Conservation (phyloP, 2,329 filamentous ascomycete species). For the Metarhizium anisopliae region DNA sequence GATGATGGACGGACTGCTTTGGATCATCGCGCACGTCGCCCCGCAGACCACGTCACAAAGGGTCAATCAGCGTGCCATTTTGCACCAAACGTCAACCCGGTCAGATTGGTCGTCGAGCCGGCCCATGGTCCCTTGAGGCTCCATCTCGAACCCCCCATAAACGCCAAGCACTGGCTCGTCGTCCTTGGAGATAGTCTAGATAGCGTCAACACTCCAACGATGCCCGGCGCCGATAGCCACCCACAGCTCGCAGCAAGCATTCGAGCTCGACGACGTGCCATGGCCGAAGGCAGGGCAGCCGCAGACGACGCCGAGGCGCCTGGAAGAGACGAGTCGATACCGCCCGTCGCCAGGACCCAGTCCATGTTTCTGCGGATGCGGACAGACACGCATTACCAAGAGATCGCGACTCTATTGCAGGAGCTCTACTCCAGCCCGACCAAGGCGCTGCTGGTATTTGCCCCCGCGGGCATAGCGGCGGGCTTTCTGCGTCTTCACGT, state of each 20-base stretch:
- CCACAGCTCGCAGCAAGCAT: not conserved
- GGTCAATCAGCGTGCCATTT: not conserved
- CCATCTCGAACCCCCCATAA: not conserved
- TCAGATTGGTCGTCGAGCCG: no score
- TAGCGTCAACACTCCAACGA: not conserved
- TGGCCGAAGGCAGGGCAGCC: not conserved
- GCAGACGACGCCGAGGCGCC: not conserved
- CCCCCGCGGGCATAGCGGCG: slow-evolving; percentile 2
- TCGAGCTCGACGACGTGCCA: slow-evolving; percentile 1
- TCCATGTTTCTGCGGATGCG: slow-evolving; percentile 2
- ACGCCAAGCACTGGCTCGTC: not conserved
- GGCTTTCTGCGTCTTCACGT: slow-evolving; percentile 1
- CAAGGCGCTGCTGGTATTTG: slow-evolving; percentile 8
- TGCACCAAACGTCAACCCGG: no score
- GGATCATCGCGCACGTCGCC: not conserved
- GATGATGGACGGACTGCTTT: not conserved
- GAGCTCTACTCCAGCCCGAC: slow-evolving; percentile 8
- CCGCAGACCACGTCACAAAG: not conserved
- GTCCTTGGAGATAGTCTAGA: not conserved
- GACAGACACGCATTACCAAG: slow-evolving; percentile 4
- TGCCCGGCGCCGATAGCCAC: not conserved
- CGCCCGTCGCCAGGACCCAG: not conserved
- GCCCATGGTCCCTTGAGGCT: not conserved
- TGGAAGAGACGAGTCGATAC: not conserved
- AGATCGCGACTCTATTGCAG: slow-evolving; percentile 6